phyloP scores from a whole-genome alignment of 805 yeast genomes.

The Pichia insulana region DNA sequence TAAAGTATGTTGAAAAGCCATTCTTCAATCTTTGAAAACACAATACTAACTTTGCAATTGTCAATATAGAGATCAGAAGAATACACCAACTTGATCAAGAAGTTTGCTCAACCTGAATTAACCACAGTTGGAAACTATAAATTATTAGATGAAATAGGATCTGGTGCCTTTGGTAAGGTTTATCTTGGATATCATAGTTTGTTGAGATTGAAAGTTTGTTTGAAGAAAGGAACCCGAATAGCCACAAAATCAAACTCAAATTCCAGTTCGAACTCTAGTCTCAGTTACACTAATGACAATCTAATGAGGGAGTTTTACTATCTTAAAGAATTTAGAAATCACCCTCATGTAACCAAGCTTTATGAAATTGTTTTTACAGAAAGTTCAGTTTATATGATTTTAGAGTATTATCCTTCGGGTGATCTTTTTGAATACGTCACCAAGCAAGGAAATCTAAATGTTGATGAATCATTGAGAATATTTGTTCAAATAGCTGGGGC shows the following conservation, averaged over 20 bases:
- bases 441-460: constrained; percentile 39
- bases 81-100: constrained; percentile 30
- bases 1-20: constrained; percentile 14
- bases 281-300: constrained; percentile 49
- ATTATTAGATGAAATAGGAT: constrained; percentile 69
- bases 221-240: constrained; percentile 55
- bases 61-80: constrained; percentile 24
- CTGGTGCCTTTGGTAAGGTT: constrained; percentile 89
- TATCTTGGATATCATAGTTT: constrained; percentile 75
- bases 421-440: constrained; percentile 65
- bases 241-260: constrained; percentile 15
- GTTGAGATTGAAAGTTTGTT: constrained; percentile 68
- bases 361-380: constrained; percentile 85
- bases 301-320: constrained; percentile 86
- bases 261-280: constrained; percentile 19
- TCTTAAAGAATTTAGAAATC: constrained; percentile 65
- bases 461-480: constrained; percentile 40
- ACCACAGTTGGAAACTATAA: constrained; percentile 74
- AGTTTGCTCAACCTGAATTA: constrained; percentile 32
- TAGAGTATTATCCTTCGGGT: constrained; percentile 83
- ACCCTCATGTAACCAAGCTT: constrained; percentile 73
- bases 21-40: neutral
- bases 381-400: constrained; percentile 70
- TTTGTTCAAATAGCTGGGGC: constrained; percentile 69
- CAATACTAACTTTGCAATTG: neutral